phyloP scores from a whole-genome alignment of 1,284 basidiomycete genomes.

The Neonothopanus nambi region DNA sequence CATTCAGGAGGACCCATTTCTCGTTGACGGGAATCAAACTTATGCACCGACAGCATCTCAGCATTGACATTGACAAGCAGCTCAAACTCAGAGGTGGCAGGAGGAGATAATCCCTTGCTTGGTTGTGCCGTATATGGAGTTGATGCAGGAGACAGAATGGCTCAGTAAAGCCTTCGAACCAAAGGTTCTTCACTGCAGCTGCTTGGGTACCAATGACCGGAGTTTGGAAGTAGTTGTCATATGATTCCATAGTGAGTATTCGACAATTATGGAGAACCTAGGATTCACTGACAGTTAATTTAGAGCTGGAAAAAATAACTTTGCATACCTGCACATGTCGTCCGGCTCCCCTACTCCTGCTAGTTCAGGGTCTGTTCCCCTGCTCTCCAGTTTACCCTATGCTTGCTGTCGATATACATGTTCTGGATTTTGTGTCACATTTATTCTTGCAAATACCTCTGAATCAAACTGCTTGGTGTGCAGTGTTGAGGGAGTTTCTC shows the following conservation, averaged over 20 bases:
- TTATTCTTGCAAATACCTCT: no score
- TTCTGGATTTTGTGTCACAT: slow-evolving; percentile 25
- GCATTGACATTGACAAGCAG: background rate
- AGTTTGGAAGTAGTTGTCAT: background rate
- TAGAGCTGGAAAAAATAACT: background rate
- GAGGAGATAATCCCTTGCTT: background rate
- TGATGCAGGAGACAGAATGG: background rate
- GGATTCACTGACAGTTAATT: background rate
- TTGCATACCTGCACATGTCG: slow-evolving; percentile 19
- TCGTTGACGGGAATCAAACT: no score
- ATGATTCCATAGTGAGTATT: slow-evolving; percentile 2
- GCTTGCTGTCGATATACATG: slow-evolving; percentile 25
- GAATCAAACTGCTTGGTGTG: slow-evolving; percentile 7
- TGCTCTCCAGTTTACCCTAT: slow-evolving; percentile 23
- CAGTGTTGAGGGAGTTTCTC: slow-evolving; percentile 6
- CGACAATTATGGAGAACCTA: background rate
- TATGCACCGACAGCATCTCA: background rate
- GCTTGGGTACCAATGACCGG: background rate
- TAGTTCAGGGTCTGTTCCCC: slow-evolving; percentile 23
- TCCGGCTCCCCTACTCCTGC: slow-evolving; percentile 20
- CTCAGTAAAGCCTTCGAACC: background rate
- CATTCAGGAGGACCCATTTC: background rate
- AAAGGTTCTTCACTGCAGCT: background rate
- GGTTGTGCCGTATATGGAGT: slow-evolving; percentile 2
- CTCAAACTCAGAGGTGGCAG: background rate